Evolutionary conservation across 2,329 filamentous ascomycete species (phyloP).

Genomic region (Akanthomyces uredinophilus): DNA sequence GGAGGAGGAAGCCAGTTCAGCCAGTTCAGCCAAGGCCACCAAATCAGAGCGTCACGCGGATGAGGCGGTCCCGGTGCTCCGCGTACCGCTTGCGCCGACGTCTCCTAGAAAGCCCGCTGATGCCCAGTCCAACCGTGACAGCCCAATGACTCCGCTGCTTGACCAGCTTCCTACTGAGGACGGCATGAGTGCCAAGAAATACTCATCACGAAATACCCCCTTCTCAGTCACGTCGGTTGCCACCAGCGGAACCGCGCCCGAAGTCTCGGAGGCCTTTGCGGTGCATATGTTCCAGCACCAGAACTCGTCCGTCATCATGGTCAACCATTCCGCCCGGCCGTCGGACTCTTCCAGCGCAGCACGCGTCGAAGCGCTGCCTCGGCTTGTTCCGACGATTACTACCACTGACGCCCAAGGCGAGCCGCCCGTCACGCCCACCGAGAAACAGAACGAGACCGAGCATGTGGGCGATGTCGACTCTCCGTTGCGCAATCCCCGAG

Average conservation of each 20-base stretch:
- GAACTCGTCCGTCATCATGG: conserved; percentile 58
- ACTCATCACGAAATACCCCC: conserved; percentile 54
- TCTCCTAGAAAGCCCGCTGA: neutral
- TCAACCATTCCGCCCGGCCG: conserved; percentile 50
- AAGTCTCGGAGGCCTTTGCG: conserved; percentile 58
- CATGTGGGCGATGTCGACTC: conserved; percentile 58
- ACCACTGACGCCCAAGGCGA: conserved; percentile 34
- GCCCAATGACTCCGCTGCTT: conserved; percentile 24
- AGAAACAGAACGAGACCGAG: conserved; percentile 42
- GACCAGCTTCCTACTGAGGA: conserved; percentile 48
- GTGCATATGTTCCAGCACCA: conserved; percentile 60
- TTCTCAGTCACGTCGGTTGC: conserved; percentile 59
- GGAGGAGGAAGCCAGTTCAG: conserved; percentile 21
- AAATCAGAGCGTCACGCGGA: conserved; percentile 21
- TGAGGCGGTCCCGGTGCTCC: neutral
- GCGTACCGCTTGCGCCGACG: neutral
- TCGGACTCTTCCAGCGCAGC: conserved; percentile 38
- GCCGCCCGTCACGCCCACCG: conserved; percentile 48
- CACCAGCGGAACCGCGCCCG: conserved; percentile 55
- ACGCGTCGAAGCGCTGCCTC: conserved; percentile 21
- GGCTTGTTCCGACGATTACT: conserved; percentile 31
- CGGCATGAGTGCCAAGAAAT: conserved; percentile 46
- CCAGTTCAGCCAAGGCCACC: conserved; percentile 1
- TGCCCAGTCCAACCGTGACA: conserved; percentile 19
- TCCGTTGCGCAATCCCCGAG: conserved; percentile 56